phyloP scores from a whole-genome alignment of 345 rosid genomes.

The Lepidium aucheri region DNA sequence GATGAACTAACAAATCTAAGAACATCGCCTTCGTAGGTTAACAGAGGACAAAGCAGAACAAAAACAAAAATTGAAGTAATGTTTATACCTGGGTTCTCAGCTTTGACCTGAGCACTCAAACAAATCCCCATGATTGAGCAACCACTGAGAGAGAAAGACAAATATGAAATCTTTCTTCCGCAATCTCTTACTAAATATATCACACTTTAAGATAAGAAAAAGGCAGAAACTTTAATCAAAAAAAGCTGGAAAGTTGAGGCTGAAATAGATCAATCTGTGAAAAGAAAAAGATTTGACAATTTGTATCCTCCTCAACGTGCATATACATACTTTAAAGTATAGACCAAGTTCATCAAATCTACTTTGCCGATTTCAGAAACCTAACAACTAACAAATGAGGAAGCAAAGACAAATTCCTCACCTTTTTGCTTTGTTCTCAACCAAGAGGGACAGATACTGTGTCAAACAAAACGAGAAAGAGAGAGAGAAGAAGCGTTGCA shows the following conservation, averaged over 20 bases:
- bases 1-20: not conserved
- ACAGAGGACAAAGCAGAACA: not conserved
- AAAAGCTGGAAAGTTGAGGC: slow-evolving; percentile 11
- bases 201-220: slow-evolving; percentile 24
- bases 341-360: slow-evolving; percentile 3
- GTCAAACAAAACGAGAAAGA: not conserved
- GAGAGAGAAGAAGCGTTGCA: not conserved
- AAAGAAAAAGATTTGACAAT: slow-evolving; percentile 13
- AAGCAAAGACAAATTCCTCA: slow-evolving; percentile 13
- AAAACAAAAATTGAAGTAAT: slow-evolving; percentile 16
- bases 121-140: slow-evolving; percentile 67
- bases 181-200: slow-evolving; percentile 30
- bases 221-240: slow-evolving; percentile 9
- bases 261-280: slow-evolving; percentile 28
- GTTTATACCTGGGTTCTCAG: slow-evolving; percentile 57
- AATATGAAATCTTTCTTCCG: slow-evolving; percentile 1
- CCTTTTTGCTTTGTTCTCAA: not conserved
- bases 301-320: not conserved
- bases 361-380: not conserved
- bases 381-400: slow-evolving; percentile 10
- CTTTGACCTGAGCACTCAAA: slow-evolving; percentile 81
- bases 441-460: not conserved
- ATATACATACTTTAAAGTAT: not conserved
- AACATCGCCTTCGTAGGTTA: slow-evolving; percentile 23
- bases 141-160: slow-evolving; percentile 16